A percentile compares a stretch with the other conserved stretches of the same genome.
Evolutionary conservation across 352 stramenopile species (phyloP).

Genomic region (Saprolegnia parasitica): DNA sequence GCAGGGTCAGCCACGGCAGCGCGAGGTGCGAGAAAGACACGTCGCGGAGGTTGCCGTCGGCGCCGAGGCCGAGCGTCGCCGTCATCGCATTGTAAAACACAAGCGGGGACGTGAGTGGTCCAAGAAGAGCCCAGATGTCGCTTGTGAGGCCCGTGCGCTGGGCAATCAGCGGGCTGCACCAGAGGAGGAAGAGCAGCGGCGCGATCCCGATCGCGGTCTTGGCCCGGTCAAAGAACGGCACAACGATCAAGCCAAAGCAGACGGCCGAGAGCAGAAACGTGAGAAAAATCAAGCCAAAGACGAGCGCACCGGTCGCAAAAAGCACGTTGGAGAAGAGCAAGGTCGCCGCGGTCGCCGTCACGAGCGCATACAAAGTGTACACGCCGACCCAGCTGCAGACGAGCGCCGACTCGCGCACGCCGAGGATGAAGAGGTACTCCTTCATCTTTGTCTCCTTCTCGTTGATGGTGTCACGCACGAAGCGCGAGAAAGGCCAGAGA

Average conservation of each 20-base stretch:
- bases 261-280: constrained; percentile 60
- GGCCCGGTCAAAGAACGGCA: constrained; percentile 62
- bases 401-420: constrained; percentile 62
- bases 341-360: constrained; percentile 48
- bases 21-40: constrained; percentile 45
- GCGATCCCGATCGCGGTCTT: constrained; percentile 60
- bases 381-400: constrained; percentile 74
- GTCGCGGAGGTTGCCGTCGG: constrained; percentile 35
- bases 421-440: constrained; percentile 88
- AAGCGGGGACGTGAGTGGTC: constrained; percentile 56
- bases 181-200: constrained; percentile 61
- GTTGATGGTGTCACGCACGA: constrained; percentile 81
- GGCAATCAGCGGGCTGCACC: constrained; percentile 51
- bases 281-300: constrained; percentile 58
- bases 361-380: constrained; percentile 61
- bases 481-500: constrained; percentile 78
- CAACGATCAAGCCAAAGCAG: constrained; percentile 64
- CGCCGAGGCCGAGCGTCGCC: constrained; percentile 49
- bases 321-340: constrained; percentile 54
- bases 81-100: constrained; percentile 48
- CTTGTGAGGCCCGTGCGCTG: constrained; percentile 45
- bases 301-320: constrained; percentile 42
- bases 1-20: constrained; percentile 55
- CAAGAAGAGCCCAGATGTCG: constrained; percentile 38
- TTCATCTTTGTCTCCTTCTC: constrained; percentile 89